These are phyloP conservation scores for Isoetes taiwanensis DNA, from an alignment of 75 land plant genomes.

Conservation along the genomic window DNA sequence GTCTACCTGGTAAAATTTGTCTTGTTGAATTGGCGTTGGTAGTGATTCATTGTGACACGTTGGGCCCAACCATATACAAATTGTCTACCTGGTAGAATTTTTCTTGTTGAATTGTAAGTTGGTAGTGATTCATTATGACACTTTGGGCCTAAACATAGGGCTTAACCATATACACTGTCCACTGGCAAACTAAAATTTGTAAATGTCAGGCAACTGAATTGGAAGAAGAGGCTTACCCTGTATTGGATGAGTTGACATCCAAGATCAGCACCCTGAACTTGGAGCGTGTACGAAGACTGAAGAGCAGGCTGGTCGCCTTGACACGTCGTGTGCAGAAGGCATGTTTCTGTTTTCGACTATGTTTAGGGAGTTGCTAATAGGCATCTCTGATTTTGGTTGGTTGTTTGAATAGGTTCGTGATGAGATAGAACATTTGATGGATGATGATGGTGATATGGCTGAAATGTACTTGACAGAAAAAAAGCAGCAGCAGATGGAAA, in stretches of 20 bases:
- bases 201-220: slow-evolving; percentile 67
- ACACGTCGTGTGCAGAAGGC: slow-evolving; percentile 90
- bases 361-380: background rate
- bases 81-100: no score
- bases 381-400: background rate
- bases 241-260: slow-evolving; percentile 84
- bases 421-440: slow-evolving; percentile 96
- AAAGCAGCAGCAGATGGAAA: slow-evolving; percentile 46
- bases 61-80: no score
- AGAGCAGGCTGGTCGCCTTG: slow-evolving; percentile 84
- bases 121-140: no score
- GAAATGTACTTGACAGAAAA: slow-evolving; percentile 95
- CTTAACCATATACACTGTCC: background rate
- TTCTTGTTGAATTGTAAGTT: background rate
- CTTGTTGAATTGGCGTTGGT: no score
- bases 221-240: slow-evolving; percentile 90
- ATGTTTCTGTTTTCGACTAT: background rate
- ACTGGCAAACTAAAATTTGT: background rate
- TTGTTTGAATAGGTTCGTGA: slow-evolving; percentile 53
- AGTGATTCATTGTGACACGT: no score
- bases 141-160: background rate
- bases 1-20: no score
- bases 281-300: slow-evolving; percentile 77
- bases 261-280: slow-evolving; percentile 77
- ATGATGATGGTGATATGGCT: slow-evolving; percentile 98